phyloP scores from a whole-genome alignment of 805 yeast species.

The Lipomyces japonicus region DNA sequence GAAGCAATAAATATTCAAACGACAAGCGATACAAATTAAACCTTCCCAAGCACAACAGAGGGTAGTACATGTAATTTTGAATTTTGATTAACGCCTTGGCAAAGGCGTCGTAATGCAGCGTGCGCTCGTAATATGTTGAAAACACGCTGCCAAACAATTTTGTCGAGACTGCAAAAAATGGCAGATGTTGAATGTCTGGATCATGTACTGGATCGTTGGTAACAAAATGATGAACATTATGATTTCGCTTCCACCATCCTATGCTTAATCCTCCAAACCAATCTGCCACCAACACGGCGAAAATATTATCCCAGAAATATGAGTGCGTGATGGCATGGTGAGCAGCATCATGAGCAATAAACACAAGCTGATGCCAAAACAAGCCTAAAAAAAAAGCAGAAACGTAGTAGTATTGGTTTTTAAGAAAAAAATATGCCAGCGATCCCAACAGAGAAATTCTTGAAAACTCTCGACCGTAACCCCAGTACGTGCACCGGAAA shows the following conservation, averaged over 20 bases:
- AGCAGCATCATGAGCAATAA: slow-evolving; percentile 88
- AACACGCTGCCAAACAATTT: slow-evolving; percentile 64
- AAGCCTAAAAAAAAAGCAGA: slow-evolving; percentile 68
- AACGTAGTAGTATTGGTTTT: slow-evolving; percentile 43
- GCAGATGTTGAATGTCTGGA: slow-evolving; percentile 90
- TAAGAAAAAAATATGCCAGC: slow-evolving; percentile 49
- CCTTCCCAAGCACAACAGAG: slow-evolving; percentile 75
- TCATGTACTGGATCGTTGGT: slow-evolving; percentile 94
- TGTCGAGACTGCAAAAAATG: slow-evolving; percentile 82
- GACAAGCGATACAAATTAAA: slow-evolving; percentile 79
- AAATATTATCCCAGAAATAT: slow-evolving; percentile 67
- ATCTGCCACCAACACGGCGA: slow-evolving; percentile 71
- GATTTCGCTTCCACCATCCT: slow-evolving; percentile 95
- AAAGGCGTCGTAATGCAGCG: slow-evolving; percentile 61
- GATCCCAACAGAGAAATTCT: slow-evolving; percentile 56
- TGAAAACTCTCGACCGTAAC: slow-evolving; percentile 63
- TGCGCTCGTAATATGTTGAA: slow-evolving; percentile 74
- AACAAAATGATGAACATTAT: slow-evolving; percentile 85
- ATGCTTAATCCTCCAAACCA: slow-evolving; percentile 82
- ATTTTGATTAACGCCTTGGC: slow-evolving; percentile 58
- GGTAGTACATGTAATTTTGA: slow-evolving; percentile 71
- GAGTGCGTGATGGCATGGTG: slow-evolving; percentile 79
- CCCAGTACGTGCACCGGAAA: slow-evolving; percentile 70
- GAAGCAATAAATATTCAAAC: slow-evolving; percentile 70
- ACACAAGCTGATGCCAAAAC: slow-evolving; percentile 87